Conservation (phyloP, 768 basidiomycete species). For the Russula lepida region DNA sequence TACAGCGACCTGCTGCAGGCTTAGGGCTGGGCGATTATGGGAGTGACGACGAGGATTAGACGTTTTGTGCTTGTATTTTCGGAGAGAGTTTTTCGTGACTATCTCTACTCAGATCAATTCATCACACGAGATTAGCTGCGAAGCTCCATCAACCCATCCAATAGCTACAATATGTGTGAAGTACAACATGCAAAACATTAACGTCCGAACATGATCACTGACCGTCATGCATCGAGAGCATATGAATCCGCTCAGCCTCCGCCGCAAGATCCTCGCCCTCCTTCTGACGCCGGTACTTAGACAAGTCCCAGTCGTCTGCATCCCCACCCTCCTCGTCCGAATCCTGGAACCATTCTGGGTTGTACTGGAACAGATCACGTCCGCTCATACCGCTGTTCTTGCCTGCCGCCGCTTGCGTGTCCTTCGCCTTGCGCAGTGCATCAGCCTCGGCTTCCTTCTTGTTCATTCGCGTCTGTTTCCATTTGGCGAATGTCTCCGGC, state of each 20-base stretch:
- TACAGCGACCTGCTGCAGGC: conserved; percentile 34
- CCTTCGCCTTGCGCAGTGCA: conserved; percentile 73
- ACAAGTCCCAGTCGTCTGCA: conserved; percentile 44
- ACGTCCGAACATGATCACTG: conserved; percentile 22
- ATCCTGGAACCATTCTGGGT: conserved; percentile 89
- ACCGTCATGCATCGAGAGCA: conserved; percentile 30
- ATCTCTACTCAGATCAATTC: not conserved
- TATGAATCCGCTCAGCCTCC: conserved; percentile 46
- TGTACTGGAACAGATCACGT: conserved; percentile 95
- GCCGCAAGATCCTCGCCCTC: conserved; percentile 50
- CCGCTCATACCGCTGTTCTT: conserved; percentile 93
- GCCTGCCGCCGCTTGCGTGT: conserved; percentile 71
- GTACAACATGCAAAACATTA: conserved; percentile 1
- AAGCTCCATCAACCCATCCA: not conserved
- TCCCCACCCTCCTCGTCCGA: conserved; percentile 47
- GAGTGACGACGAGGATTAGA: conserved; percentile 53
- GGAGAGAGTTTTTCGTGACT: not conserved
- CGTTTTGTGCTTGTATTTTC: not conserved
- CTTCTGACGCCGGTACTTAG: conserved; percentile 51
- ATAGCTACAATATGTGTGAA: not conserved
- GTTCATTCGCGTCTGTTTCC: conserved; percentile 93
- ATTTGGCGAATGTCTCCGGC: conserved; percentile 79
- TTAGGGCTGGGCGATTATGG: conserved; percentile 70
- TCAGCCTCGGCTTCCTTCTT: conserved; percentile 92
- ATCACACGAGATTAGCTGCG: not conserved